Conservation (phyloP, 2,329 filamentous ascomycete genomes). For the Penicillium vulpinum region DNA sequence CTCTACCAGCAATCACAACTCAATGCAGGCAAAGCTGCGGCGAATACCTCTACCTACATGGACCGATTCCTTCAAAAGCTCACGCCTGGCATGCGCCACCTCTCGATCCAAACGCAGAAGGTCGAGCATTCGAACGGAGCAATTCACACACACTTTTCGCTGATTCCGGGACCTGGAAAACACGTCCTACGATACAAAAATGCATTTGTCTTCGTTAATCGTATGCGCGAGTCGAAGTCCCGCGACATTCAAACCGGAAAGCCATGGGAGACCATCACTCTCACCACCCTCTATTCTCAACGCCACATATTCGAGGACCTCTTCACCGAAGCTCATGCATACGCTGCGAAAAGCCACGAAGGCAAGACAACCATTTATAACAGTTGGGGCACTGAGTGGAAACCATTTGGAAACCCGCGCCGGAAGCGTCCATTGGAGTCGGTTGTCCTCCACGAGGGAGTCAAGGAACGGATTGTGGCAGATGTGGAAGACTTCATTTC, state of each 20-base stretch:
- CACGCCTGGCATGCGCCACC: slow-evolving; percentile 62
- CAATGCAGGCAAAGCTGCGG: slow-evolving; percentile 52
- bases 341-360: slow-evolving; percentile 77
- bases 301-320: slow-evolving; percentile 87
- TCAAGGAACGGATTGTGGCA: slow-evolving; percentile 75
- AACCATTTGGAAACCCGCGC: slow-evolving; percentile 76
- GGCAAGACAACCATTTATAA: slow-evolving; percentile 94
- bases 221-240: slow-evolving; percentile 81
- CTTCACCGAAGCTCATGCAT: slow-evolving; percentile 79
- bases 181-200: slow-evolving; percentile 85
- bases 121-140: slow-evolving; percentile 65
- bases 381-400: slow-evolving; percentile 80
- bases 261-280: slow-evolving; percentile 89
- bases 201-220: slow-evolving; percentile 82
- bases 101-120: slow-evolving; percentile 65
- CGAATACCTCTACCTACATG: slow-evolving; percentile 46
- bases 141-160: slow-evolving; percentile 75
- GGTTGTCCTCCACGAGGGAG: slow-evolving; percentile 79
- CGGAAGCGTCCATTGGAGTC: slow-evolving; percentile 85
- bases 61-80: slow-evolving; percentile 58
- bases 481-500: slow-evolving; percentile 82
- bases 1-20: slow-evolving; percentile 69
- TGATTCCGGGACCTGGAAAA: slow-evolving; percentile 87
- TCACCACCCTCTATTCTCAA: slow-evolving; percentile 88
- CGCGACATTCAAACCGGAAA: slow-evolving; percentile 77